These are phyloP conservation scores for Cystoderma amianthinum DNA, from an alignment of 768 basidiomycete genomes.

Conservation along the genomic window DNA sequence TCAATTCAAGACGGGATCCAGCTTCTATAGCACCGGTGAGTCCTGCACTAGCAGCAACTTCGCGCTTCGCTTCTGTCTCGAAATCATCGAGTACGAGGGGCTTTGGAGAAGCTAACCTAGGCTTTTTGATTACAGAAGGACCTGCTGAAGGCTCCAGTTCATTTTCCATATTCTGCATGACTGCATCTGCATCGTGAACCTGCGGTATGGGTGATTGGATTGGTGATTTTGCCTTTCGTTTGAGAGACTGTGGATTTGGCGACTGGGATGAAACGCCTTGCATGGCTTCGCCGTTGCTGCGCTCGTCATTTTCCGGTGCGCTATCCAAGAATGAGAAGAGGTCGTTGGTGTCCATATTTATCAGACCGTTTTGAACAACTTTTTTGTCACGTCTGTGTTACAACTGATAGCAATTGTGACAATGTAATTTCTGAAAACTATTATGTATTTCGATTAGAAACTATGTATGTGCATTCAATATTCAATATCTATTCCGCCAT, in stretches of 20 bases:
- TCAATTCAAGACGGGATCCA: constrained; percentile 66
- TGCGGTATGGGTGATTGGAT: constrained; percentile 9
- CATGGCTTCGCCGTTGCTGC: constrained; percentile 17
- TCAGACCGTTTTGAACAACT: constrained; percentile 5
- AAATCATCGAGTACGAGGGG: constrained; percentile 90
- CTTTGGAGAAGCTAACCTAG: constrained; percentile 52
- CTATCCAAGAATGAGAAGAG: constrained; percentile 68
- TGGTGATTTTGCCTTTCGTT: constrained; percentile 34
- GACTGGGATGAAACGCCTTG: constrained; percentile 15
- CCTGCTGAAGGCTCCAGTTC: constrained; percentile 19
- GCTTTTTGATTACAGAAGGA: constrained; percentile 46
- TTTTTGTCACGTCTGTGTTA: neutral
- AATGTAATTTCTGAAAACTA: neutral
- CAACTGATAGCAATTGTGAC: neutral
- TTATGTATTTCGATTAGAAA: no score
- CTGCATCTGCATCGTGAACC: constrained; percentile 11
- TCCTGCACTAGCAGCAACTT: constrained; percentile 85
- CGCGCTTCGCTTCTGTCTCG: constrained; percentile 88
- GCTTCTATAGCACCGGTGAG: constrained; percentile 63
- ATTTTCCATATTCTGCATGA: constrained; percentile 16
- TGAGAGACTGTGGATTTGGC: constrained; percentile 18
- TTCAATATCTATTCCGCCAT: no score
- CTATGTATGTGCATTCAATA: no score
- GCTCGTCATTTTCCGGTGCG: constrained; percentile 20
- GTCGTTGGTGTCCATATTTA: constrained; percentile 44